A percentile compares a stretch with the other conserved stretches of the same genome.
Conservation (phyloP, 805 yeast genomes). For the Candida peoriensis region DNA sequence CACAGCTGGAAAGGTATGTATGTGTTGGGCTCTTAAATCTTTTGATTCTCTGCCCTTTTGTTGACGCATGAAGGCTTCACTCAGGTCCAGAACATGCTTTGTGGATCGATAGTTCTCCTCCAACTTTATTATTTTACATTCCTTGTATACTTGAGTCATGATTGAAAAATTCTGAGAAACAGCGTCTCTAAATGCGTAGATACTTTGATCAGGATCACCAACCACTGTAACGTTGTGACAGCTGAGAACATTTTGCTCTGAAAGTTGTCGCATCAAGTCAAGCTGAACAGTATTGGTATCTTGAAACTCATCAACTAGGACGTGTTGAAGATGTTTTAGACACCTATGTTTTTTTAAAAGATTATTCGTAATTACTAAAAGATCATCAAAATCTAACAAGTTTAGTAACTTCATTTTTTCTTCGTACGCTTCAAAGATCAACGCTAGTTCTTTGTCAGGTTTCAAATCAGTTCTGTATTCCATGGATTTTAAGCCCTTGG, state of each 20-base stretch:
- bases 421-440: conserved; percentile 52
- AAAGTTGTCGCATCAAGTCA: conserved; percentile 53
- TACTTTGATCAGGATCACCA: conserved; percentile 96
- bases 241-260: conserved; percentile 32
- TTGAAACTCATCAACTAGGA: conserved; percentile 90
- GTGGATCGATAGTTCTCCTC: conserved; percentile 82
- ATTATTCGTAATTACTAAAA: conserved; percentile 50
- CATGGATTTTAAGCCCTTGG: conserved; percentile 43
- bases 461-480: conserved; percentile 28
- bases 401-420: conserved; percentile 34
- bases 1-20: conserved; percentile 41
- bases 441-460: conserved; percentile 28
- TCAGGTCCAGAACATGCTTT: conserved; percentile 51
- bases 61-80: conserved; percentile 62
- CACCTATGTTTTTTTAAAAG: conserved; percentile 33
- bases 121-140: conserved; percentile 36
- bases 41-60: conserved; percentile 45
- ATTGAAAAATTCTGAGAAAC: conserved; percentile 57
- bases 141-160: conserved; percentile 41
- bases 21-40: conserved; percentile 41
- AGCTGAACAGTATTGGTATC: conserved; percentile 82
- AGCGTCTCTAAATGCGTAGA: conserved; percentile 85
- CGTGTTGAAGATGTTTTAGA: conserved; percentile 46
- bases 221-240: conserved; percentile 72
- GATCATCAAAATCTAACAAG: conserved; percentile 78